These are phyloP conservation scores for Fusarium drepaniforme DNA, from an alignment of 2,329 filamentous ascomycete species.

Conservation along the genomic window DNA sequence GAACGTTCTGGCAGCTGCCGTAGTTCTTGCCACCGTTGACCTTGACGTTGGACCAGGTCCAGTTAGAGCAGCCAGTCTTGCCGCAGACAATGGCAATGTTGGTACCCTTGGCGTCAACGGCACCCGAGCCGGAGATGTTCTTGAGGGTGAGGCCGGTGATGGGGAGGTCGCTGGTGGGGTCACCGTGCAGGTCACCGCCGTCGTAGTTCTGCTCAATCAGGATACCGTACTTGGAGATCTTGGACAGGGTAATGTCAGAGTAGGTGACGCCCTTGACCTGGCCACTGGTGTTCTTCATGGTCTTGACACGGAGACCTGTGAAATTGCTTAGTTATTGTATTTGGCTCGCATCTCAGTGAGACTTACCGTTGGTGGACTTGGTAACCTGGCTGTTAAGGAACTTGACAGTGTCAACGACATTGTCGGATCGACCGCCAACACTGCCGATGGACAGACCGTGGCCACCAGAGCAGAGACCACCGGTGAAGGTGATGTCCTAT, in stretches of 20 bases:
- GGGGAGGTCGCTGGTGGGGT: constrained; percentile 59
- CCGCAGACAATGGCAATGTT: constrained; percentile 68
- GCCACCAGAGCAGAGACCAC: constrained; percentile 57
- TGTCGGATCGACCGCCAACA: constrained; percentile 61
- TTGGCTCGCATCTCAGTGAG: background rate
- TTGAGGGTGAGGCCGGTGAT: constrained; percentile 61
- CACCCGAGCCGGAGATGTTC: constrained; percentile 54
- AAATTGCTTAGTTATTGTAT: background rate
- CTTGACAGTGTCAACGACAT: constrained; percentile 63
- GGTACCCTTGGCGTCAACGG: constrained; percentile 51
- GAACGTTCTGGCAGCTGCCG: constrained; percentile 46
- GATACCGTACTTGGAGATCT: constrained; percentile 55
- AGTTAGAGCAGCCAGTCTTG: constrained; percentile 56
- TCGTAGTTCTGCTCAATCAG: constrained; percentile 60
- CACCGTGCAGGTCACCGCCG: constrained; percentile 58
- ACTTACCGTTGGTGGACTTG: constrained; percentile 63
- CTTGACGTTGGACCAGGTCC: constrained; percentile 63
- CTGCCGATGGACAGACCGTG: constrained; percentile 59
- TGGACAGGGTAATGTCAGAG: constrained; percentile 55
- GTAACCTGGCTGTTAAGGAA: constrained; percentile 61
- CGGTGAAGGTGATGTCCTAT: constrained; percentile 58
- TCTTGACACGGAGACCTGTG: constrained; percentile 59
- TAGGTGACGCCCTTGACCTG: constrained; percentile 57
- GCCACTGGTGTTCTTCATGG: constrained; percentile 59
- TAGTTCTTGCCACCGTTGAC: constrained; percentile 64